These are phyloP conservation scores for Phytophthora ohioensis DNA, from an alignment of 352 stramenopile species.

Conservation along the genomic window DNA sequence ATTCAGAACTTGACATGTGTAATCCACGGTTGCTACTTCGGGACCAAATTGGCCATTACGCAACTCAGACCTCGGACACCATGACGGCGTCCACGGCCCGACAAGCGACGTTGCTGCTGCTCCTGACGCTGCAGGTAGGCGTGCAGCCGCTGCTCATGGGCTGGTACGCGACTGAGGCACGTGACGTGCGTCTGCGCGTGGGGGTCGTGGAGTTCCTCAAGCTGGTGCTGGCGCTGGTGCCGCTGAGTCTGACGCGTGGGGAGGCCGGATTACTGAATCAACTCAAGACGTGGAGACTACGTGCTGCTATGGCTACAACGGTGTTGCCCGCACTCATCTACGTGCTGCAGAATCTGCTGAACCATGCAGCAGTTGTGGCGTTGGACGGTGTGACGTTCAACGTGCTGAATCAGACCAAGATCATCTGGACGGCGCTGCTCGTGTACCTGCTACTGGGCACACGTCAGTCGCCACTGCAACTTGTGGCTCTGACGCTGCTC, in stretches of 20 bases:
- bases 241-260: constrained; percentile 61
- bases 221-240: constrained; percentile 66
- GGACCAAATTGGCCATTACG: background rate
- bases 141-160: constrained; percentile 83
- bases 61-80: background rate
- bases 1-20: background rate
- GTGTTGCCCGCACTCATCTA: constrained; percentile 82
- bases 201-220: constrained; percentile 83
- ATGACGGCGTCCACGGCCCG: constrained; percentile 38
- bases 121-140: constrained; percentile 80
- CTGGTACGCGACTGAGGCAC: constrained; percentile 70
- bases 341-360: constrained; percentile 86
- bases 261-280: constrained; percentile 44
- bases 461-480: constrained; percentile 75
- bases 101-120: constrained; percentile 65
- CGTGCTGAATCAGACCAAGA: constrained; percentile 90
- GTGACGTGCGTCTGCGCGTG: constrained; percentile 74
- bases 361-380: constrained; percentile 78
- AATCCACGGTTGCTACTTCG: constrained; percentile 3
- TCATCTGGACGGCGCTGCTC: constrained; percentile 87
- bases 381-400: constrained; percentile 88
- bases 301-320: constrained; percentile 67
- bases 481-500: constrained; percentile 74
- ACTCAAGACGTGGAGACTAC: constrained; percentile 74
- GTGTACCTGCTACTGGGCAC: constrained; percentile 81